Evolutionary conservation across 352 stramenopile species (phyloP), one percentile per base, ranked within the genome.

Genomic region (Phytophthora sansomeana): DNA sequence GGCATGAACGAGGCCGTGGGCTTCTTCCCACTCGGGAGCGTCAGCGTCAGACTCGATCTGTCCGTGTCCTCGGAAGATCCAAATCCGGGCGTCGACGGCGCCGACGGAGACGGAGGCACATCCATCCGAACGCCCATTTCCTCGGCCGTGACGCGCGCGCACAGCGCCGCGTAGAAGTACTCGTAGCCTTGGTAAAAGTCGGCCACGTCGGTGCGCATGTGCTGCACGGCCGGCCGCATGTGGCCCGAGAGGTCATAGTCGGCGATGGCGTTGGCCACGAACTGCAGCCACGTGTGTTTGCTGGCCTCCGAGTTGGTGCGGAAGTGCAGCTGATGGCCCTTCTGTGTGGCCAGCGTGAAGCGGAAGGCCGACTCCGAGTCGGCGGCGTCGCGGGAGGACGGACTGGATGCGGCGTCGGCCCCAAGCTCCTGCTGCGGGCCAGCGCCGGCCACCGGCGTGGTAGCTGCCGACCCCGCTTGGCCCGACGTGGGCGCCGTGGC

Each of bases 251-350:
- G 49, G 29, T 89, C 75, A 41, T 81, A 74, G 62, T 93, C 85
- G 6, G 54, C 59, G 36, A 93, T 79, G 3, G 75, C 81, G 52
- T 87, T 83, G 30, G 80, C 78, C 6, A 87, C 85, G 57, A 91
- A 81, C 61, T 94, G 83, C 30, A 96, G 83, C 87, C 87, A 96
- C 41, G 87, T 66, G 68, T 91, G 83, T 59, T 94, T 94, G 52
- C 72, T 85, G 14, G 87, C 85, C 56, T 92, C 83, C 21, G 84
- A 93, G 58, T 91, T 94, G 21, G 87, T 92, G 42, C 87, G 85
- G 65, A 96, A 93, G 53, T 96, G 85, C 54, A 96, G 73, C 48
- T 96, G 85, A 54, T 96, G 87, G 63, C 84, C 85, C 63, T 93
- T 93, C 26, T 92, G 79, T 0, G 85, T 96, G 55, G 90, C 83